Conservation (phyloP, 2,329 filamentous ascomycete genomes). For the Anisogramma anomala region DNA sequence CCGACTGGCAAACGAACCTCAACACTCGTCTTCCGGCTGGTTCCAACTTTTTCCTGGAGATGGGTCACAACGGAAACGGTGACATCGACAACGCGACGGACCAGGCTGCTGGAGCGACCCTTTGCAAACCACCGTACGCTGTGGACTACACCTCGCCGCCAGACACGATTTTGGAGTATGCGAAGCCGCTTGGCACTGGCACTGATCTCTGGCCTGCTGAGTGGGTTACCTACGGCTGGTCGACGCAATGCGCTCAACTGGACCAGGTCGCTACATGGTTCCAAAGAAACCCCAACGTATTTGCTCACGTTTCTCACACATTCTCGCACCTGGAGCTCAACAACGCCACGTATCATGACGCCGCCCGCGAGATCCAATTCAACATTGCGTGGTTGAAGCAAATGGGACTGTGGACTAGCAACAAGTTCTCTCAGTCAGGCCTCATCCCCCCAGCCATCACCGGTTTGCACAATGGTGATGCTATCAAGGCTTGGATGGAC, state of each 20-base stretch:
- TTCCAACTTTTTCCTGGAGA: conserved; percentile 40
- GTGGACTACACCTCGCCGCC: conserved; percentile 35
- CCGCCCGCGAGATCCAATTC: conserved; percentile 45
- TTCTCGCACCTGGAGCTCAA: conserved; percentile 49
- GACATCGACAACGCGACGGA: conserved; percentile 42
- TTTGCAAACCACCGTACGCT: conserved; percentile 28
- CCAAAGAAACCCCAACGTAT: conserved; percentile 40
- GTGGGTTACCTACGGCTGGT: conserved; percentile 41
- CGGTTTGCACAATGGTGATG: conserved; percentile 53
- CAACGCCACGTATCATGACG: conserved; percentile 48
- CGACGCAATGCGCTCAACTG: conserved; percentile 33
- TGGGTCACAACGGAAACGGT: conserved; percentile 40
- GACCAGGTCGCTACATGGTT: conserved; percentile 46
- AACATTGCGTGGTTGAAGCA: conserved; percentile 48
- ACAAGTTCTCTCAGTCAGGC: conserved; percentile 39
- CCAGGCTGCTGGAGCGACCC: conserved; percentile 29
- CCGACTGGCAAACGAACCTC: conserved; percentile 29
- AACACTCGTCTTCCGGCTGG: conserved; percentile 38
- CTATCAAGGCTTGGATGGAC: conserved; percentile 45
- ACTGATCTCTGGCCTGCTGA: conserved; percentile 37
- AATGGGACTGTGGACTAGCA: conserved; percentile 34
- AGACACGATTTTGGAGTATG: conserved; percentile 33
- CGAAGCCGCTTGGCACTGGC: conserved; percentile 38
- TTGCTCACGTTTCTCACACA: conserved; percentile 50
- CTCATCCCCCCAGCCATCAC: conserved; percentile 54